Conservation (phyloP, 2,329 filamentous ascomycete genomes). For the Endocalyx cinctus region DNA sequence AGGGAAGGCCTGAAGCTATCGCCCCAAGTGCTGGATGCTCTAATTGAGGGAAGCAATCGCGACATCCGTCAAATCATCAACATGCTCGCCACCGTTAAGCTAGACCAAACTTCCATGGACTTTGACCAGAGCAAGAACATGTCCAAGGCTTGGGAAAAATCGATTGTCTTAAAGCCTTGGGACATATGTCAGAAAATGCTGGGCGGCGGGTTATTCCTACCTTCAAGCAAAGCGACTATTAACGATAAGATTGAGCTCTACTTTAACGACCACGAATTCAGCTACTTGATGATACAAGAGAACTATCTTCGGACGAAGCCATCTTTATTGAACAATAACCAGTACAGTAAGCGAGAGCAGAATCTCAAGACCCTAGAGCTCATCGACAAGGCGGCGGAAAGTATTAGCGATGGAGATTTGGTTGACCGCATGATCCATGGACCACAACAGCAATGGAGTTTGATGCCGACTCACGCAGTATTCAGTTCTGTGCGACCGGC, state of each 20-base stretch:
- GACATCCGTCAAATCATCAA: constrained; percentile 98
- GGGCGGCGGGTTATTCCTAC: constrained; percentile 77
- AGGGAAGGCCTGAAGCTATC: constrained; percentile 86
- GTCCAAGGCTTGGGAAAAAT: constrained; percentile 98
- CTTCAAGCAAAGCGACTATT: constrained; percentile 76
- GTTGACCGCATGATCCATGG: constrained; percentile 98
- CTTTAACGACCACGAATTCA: constrained; percentile 99
- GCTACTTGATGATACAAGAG: constrained; percentile 95
- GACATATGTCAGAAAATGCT: constrained; percentile 95
- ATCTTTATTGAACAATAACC: constrained; percentile 43
- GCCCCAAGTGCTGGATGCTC: constrained; percentile 75
- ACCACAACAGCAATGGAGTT: constrained; percentile 93
- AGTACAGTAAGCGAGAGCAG: constrained; percentile 59
- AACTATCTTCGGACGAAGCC: constrained; percentile 90
- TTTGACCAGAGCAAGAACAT: constrained; percentile 87
- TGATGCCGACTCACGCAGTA: constrained; percentile 94
- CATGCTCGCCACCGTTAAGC: constrained; percentile 91
- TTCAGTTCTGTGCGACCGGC: constrained; percentile 93
- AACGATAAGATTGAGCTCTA: constrained; percentile 99
- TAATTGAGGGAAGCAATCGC: constrained; percentile 92
- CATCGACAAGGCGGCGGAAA: constrained; percentile 82
- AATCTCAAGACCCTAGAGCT: constrained; percentile 82
- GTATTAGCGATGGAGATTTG: constrained; percentile 94
- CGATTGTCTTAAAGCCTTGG: constrained; percentile 94
- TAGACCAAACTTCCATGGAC: constrained; percentile 75